Conservation (phyloP, 2,329 filamentous ascomycete genomes). For the Hymenotorrendiella dingleyae region DNA sequence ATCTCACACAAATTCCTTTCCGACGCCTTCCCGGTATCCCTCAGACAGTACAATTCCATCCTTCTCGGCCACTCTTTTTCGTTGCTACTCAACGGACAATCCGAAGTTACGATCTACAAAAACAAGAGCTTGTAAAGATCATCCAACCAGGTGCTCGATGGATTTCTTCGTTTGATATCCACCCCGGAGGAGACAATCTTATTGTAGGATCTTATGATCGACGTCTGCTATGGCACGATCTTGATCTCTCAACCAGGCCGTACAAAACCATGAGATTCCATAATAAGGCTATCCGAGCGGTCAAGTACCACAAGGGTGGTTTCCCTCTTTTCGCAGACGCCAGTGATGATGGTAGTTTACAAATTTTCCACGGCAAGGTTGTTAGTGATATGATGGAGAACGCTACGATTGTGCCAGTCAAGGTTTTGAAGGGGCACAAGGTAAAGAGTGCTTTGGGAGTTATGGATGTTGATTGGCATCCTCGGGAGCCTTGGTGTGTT, state of each 20-base stretch:
- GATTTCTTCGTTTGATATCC: conserved; percentile 92
- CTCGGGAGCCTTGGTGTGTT: conserved; percentile 86
- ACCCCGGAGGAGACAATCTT: conserved; percentile 88
- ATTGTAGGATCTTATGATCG: conserved; percentile 94
- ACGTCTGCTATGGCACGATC: conserved; percentile 90
- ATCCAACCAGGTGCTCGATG: conserved; percentile 88
- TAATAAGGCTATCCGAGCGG: conserved; percentile 80
- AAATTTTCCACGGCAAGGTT: conserved; percentile 96
- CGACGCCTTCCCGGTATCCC: conserved; percentile 66
- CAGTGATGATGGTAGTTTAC: conserved; percentile 87
- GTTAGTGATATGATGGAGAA: conserved; percentile 94
- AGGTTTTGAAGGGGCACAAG: conserved; percentile 86
- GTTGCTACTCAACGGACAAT: conserved; percentile 92
- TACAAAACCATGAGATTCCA: conserved; percentile 98
- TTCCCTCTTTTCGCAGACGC: conserved; percentile 89
- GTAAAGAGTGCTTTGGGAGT: conserved; percentile 83
- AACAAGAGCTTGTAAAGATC: conserved; percentile 87
- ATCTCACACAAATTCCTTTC: conserved; percentile 93
- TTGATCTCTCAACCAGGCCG: conserved; percentile 82
- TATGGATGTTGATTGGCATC: conserved; percentile 94
- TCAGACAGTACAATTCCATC: conserved; percentile 92
- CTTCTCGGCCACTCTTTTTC: conserved; percentile 86
- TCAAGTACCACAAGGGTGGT: conserved; percentile 75
- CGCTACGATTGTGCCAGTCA: conserved; percentile 91
- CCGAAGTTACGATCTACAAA: conserved; percentile 87